phyloP scores from a whole-genome alignment of 140 eudicot genomes.

The Stevia rebaudiana region DNA sequence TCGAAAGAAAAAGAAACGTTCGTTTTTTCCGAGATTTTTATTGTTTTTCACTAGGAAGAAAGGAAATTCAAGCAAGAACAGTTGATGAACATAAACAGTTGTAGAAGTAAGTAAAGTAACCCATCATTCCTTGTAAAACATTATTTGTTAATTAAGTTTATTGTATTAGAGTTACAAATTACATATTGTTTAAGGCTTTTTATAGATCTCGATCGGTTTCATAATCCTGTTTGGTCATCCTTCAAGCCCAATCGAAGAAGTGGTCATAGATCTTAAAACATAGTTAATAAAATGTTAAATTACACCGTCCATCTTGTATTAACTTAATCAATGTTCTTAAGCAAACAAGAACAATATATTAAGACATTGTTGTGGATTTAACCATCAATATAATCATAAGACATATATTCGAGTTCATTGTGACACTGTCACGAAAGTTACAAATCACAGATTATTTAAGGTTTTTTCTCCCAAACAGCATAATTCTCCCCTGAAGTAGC shows the following conservation, averaged over 20 bases:
- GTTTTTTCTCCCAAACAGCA: conserved; percentile 52
- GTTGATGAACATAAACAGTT: conserved; percentile 4
- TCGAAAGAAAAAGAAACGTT: conserved; percentile 55
- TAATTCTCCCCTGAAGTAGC: conserved; percentile 54
- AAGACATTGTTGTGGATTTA: no score
- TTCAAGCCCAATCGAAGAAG: no score
- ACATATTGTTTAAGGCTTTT: not conserved
- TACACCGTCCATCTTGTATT: no score
- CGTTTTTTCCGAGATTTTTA: conserved; percentile 51
- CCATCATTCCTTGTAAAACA: not conserved
- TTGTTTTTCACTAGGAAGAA: conserved; percentile 62
- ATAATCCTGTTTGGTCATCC: no score
- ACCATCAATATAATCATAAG: no score
- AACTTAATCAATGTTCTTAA: no score
- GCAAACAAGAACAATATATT: no score
- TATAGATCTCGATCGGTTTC: no score
- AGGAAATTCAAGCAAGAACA: conserved; percentile 24
- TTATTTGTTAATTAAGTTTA: not conserved
- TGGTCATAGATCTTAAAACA: no score
- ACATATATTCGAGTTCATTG: no score
- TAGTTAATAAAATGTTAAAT: no score
- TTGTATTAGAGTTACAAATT: not conserved
- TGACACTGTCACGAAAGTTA: no score
- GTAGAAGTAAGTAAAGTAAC: not conserved
- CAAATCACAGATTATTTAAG: not conserved